phyloP scores from a whole-genome alignment of 176 grass and related monocot species.

The Carex myosuroides region DNA sequence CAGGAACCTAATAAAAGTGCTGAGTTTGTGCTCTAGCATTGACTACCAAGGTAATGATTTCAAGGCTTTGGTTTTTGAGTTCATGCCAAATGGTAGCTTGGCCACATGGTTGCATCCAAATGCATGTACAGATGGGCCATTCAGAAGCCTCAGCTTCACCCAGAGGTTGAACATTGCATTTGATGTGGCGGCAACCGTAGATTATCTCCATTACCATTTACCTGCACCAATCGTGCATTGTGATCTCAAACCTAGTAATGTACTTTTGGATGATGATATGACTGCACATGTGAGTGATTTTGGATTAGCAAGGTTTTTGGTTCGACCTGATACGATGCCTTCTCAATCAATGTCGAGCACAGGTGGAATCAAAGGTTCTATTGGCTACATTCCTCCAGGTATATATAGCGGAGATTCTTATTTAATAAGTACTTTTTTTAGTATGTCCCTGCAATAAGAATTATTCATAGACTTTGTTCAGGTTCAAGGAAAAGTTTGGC shows the following conservation, averaged over 20 bases:
- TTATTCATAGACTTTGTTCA: too few relatives aligned
- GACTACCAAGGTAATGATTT: conserved; percentile 42
- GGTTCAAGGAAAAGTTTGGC: too few relatives aligned
- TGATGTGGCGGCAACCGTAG: conserved; percentile 28
- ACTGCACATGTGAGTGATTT: conserved; percentile 35
- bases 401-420: neutral
- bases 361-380: conserved; percentile 30
- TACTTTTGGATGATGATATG: conserved; percentile 37
- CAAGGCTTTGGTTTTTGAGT: conserved; percentile 44
- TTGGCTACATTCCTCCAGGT: conserved; percentile 49
- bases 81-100: conserved; percentile 39
- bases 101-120: conserved; percentile 26
- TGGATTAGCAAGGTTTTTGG: conserved; percentile 30
- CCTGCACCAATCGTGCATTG: conserved; percentile 29
- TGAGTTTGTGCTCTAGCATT: conserved; percentile 35
- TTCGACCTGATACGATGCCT: neutral
- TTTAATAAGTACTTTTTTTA: neutral
- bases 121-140: neutral
- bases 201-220: conserved; percentile 43
- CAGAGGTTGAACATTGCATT: conserved; percentile 30
- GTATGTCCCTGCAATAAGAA: too few relatives aligned
- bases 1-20: conserved; percentile 33
- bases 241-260: conserved; percentile 46
- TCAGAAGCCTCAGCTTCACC: conserved; percentile 3
- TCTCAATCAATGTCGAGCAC: conserved; percentile 28